These are phyloP conservation scores for Fusarium lyarnte DNA, from an alignment of 2,329 filamentous ascomycete genomes.

Conservation along the genomic window DNA sequence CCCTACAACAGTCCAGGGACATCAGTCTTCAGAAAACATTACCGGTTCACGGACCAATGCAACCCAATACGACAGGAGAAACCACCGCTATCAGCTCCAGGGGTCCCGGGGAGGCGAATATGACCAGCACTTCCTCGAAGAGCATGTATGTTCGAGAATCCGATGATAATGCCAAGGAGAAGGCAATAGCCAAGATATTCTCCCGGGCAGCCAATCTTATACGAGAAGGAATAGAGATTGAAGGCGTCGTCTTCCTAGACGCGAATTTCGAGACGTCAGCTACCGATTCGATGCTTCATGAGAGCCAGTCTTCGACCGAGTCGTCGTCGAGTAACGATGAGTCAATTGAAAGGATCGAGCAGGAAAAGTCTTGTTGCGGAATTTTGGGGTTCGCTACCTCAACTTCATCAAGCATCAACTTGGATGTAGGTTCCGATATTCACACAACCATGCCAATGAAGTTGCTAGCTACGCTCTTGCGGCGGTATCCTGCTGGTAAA, in stretches of 20 bases:
- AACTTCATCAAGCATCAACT: slow-evolving; percentile 47
- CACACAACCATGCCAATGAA: slow-evolving; percentile 48
- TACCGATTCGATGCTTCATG: slow-evolving; percentile 23
- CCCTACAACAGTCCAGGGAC: slow-evolving; percentile 6
- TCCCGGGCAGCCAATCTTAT: slow-evolving; percentile 56
- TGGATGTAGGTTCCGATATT: slow-evolving; percentile 22
- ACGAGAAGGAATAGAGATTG: slow-evolving; percentile 53
- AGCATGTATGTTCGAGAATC: not conserved
- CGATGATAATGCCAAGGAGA: not conserved
- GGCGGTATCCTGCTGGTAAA: slow-evolving; percentile 57
- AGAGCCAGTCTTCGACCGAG: slow-evolving; percentile 25
- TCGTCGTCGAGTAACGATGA: slow-evolving; percentile 44
- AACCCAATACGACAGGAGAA: slow-evolving; percentile 4
- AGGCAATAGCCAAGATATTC: slow-evolving; percentile 45
- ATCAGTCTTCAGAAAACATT: not conserved
- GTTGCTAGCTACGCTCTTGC: slow-evolving; percentile 53
- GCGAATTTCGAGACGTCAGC: slow-evolving; percentile 39
- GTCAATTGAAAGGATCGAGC: not conserved
- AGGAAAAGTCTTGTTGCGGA: slow-evolving; percentile 40
- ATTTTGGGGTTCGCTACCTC: slow-evolving; percentile 54
- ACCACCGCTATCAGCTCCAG: not conserved
- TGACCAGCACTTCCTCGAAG: not conserved
- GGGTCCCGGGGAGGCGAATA: not conserved
- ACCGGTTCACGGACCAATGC: slow-evolving; percentile 4
- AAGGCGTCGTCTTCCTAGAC: slow-evolving; percentile 49